These are phyloP conservation scores for Apiospora rasikravindrae DNA, from an alignment of 2,329 filamentous ascomycete species.

Conservation along the genomic window DNA sequence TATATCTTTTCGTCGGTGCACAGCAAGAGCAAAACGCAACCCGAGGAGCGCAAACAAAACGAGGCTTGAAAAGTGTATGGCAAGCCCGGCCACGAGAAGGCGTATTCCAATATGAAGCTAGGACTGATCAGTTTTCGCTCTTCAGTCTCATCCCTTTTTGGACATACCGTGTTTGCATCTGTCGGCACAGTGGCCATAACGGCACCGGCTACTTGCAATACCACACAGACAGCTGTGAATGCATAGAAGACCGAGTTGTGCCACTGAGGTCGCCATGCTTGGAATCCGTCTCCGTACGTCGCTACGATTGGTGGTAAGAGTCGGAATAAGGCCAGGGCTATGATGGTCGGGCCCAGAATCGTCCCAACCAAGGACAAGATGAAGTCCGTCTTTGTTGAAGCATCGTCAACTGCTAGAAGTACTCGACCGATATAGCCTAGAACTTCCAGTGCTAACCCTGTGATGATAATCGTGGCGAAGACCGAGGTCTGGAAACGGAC, in stretches of 20 bases:
- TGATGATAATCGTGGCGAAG: constrained; percentile 47
- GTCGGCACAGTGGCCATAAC: constrained; percentile 45
- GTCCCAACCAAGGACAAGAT: constrained; percentile 53
- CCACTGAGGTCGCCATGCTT: constrained; percentile 41
- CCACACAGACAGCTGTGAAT: constrained; percentile 30
- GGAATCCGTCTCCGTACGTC: constrained; percentile 51
- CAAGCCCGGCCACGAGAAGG: constrained; percentile 51
- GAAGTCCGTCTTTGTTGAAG: constrained; percentile 43
- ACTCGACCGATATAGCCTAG: constrained; percentile 54
- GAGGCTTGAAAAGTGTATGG: constrained; percentile 49
- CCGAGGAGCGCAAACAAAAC: constrained; percentile 44
- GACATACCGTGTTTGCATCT: constrained; percentile 42
- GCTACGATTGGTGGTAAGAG: constrained; percentile 52
- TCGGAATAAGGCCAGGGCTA: constrained; percentile 50
- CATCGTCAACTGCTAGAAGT: constrained; percentile 42
- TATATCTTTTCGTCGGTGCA: constrained; percentile 43
- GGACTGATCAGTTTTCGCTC: not conserved
- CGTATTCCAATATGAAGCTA: constrained; percentile 39
- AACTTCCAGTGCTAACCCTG: constrained; percentile 49
- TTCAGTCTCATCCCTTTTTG: not conserved
- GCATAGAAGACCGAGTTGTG: constrained; percentile 34
- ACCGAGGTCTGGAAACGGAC: constrained; percentile 45
- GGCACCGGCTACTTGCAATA: constrained; percentile 48
- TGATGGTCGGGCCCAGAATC: constrained; percentile 51
- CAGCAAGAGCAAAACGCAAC: constrained; percentile 47